phyloP scores from a whole-genome alignment of 805 yeast species.

The Metschnikowia reukaufii region DNA sequence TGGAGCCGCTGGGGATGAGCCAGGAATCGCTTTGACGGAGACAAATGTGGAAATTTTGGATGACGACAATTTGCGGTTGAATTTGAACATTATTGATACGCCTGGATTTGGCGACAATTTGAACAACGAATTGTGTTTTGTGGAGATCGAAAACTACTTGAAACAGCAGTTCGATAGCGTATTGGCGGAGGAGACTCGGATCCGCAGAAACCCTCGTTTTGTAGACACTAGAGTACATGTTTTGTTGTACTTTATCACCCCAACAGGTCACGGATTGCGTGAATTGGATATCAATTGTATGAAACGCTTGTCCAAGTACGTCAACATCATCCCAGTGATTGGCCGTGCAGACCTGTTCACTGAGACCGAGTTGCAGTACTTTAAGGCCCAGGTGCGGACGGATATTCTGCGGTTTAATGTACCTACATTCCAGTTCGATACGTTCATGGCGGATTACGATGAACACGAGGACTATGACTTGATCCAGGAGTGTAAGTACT shows the following conservation, averaged over 20 bases:
- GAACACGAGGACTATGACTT: constrained; percentile 76
- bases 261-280: constrained; percentile 76
- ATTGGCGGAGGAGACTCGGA: constrained; percentile 82
- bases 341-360: constrained; percentile 81
- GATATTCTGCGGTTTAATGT: constrained; percentile 70
- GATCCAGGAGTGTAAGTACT: constrained; percentile 63
- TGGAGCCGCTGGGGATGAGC: constrained; percentile 56
- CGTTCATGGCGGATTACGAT: constrained; percentile 48
- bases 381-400: constrained; percentile 57
- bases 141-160: constrained; percentile 63
- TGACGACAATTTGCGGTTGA: constrained; percentile 55
- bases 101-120: constrained; percentile 80
- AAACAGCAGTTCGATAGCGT: constrained; percentile 78
- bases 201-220: constrained; percentile 80
- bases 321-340: constrained; percentile 81
- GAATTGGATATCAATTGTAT: constrained; percentile 75
- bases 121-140: constrained; percentile 65
- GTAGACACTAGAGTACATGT: constrained; percentile 77
- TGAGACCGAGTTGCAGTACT: constrained; percentile 55
- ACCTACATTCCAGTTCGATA: constrained; percentile 75
- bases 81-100: constrained; percentile 63
- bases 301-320: constrained; percentile 65
- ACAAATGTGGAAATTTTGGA: constrained; percentile 60
- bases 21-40: constrained; percentile 75
- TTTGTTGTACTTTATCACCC: constrained; percentile 74